Evolutionary conservation across 345 rosid genomes (phyloP).

Genomic region (Cochlearia excelsa): DNA sequence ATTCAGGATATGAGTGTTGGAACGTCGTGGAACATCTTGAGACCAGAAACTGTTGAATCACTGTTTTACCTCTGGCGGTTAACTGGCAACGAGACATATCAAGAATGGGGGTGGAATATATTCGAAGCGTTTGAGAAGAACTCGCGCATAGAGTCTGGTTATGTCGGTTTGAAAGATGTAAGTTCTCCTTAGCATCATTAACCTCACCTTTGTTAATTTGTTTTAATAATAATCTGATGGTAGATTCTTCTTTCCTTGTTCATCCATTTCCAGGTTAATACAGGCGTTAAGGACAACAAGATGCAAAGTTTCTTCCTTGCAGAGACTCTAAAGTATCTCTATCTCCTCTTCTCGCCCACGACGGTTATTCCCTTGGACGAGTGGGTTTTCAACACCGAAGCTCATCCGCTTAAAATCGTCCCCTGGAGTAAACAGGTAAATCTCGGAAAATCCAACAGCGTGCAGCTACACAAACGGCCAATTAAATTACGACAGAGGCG

Average conservation of each 20-base stretch:
- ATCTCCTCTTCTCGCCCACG: constrained; percentile 81
- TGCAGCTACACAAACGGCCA: constrained; percentile 16
- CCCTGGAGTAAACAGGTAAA: constrained; percentile 29
- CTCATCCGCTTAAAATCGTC: constrained; percentile 72
- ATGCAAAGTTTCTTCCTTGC: constrained; percentile 94
- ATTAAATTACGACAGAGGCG: constrained; percentile 32
- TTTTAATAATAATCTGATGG: not conserved
- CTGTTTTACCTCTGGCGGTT: constrained; percentile 93
- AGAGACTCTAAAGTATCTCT: constrained; percentile 76
- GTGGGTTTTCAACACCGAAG: constrained; percentile 39
- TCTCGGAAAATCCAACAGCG: constrained; percentile 12
- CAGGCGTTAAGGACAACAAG: constrained; percentile 79
- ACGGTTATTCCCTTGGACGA: constrained; percentile 72
- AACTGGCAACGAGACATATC: constrained; percentile 89
- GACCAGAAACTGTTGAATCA: constrained; percentile 97
- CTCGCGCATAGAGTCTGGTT: constrained; percentile 79
- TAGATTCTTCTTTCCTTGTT: not conserved
- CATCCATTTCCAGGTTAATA: constrained; percentile 57
- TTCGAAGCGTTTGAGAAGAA: constrained; percentile 92
- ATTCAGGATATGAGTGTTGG: constrained; percentile 95
- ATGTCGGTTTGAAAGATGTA: constrained; percentile 95
- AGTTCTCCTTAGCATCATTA: constrained; percentile 25
- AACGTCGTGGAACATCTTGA: constrained; percentile 90
- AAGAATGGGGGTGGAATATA: constrained; percentile 99
- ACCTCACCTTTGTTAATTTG: not conserved